Conservation (phyloP, 306 rosid genomes). For the Astragalus glycyphyllos region DNA sequence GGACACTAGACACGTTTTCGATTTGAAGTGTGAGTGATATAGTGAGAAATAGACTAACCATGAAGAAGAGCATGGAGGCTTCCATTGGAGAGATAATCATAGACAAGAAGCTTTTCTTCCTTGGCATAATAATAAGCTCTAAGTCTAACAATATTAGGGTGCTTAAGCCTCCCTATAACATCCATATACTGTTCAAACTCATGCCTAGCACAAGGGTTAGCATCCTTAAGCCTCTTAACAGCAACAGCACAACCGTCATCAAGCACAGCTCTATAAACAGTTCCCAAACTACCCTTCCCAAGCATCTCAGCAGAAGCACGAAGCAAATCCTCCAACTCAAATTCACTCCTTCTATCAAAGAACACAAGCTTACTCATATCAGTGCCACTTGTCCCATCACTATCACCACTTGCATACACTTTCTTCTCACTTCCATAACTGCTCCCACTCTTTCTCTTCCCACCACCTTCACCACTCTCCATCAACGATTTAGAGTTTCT, state of each 20-base stretch:
- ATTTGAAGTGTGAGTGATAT: not conserved
- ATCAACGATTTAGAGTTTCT: conserved; percentile 53
- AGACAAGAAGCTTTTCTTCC: conserved; percentile 97
- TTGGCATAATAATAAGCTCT: conserved; percentile 92
- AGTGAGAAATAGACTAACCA: conserved; percentile 49
- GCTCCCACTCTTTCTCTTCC: conserved; percentile 77
- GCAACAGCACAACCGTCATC: conserved; percentile 87
- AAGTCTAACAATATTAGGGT: conserved; percentile 73
- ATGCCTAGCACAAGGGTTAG: conserved; percentile 81
- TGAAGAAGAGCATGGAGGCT: conserved; percentile 93
- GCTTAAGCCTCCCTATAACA: conserved; percentile 83
- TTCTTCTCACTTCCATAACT: conserved; percentile 84
- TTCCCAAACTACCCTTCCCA: conserved; percentile 96
- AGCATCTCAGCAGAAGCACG: conserved; percentile 99
- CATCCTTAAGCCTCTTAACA: conserved; percentile 89
- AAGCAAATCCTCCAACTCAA: conserved; percentile 94
- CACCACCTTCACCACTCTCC: conserved; percentile 64
- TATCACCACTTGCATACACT: conserved; percentile 80
- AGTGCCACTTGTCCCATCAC: conserved; percentile 78
- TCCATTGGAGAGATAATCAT: conserved; percentile 93
- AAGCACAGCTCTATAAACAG: conserved; percentile 86
- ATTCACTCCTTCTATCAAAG: conserved; percentile 77
- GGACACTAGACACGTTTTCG: too few relatives aligned
- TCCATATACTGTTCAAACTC: conserved; percentile 99
- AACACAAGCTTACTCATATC: conserved; percentile 87